Conservation (phyloP, 495 filamentous ascomycete species). For the Podospora sp. region DNA sequence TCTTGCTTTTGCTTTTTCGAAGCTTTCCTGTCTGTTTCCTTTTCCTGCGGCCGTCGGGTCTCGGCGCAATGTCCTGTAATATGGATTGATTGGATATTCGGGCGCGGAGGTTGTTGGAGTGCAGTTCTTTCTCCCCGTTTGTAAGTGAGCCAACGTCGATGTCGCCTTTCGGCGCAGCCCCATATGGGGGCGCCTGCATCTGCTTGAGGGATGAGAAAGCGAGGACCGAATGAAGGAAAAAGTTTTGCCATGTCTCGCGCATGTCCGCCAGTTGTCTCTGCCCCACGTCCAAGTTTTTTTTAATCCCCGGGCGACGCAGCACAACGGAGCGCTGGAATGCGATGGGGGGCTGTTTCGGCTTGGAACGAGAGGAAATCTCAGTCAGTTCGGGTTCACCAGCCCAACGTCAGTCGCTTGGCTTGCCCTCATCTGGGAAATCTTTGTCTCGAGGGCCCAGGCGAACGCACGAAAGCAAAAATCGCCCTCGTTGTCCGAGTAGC, state of each 20-base stretch:
- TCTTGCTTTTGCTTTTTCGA: neutral
- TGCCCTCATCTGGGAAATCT: neutral
- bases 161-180: neutral
- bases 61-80: neutral
- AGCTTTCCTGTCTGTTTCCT: neutral
- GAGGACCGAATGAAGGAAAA: neutral
- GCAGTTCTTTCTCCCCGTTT: neutral
- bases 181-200: slow-evolving; percentile 1
- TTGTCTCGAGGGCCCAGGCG: neutral
- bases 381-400: neutral
- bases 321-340: neutral
- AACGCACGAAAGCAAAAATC: neutral
- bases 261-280: slow-evolving; percentile 5
- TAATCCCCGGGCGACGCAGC: neutral
- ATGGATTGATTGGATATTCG: neutral
- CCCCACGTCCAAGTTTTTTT: neutral
- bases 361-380: neutral
- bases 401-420: neutral
- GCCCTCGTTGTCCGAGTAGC: neutral
- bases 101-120: neutral
- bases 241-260: neutral
- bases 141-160: neutral
- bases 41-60: neutral
- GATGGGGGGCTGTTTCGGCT: neutral
- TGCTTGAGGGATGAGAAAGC: neutral